Percentiles rank a stretch among this genome's conserved stretches.
phyloP scores from a whole-genome alignment of 202 grass and related monocot genomes.

The Musa balbisiana region DNA sequence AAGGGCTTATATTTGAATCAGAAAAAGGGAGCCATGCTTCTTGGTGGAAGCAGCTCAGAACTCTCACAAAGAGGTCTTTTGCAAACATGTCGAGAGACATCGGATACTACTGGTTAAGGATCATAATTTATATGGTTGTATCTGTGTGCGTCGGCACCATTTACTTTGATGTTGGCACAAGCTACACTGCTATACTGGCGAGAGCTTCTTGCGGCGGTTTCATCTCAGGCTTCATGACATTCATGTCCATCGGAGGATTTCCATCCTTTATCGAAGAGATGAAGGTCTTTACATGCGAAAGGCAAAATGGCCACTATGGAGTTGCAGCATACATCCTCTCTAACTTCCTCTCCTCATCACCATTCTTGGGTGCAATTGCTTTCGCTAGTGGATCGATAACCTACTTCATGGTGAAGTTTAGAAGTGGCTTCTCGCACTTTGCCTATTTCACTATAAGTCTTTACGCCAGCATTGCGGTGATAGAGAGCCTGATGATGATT shows the following conservation, averaged over 20 bases:
- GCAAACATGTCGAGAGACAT: slow-evolving; percentile 13
- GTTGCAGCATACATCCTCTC: slow-evolving; percentile 79
- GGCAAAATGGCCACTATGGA: slow-evolving; percentile 88
- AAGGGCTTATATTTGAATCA: slow-evolving; percentile 51
- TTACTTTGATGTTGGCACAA: slow-evolving; percentile 72
- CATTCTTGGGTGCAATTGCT: slow-evolving; percentile 60
- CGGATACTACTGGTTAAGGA: slow-evolving; percentile 12
- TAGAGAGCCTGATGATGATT: slow-evolving; percentile 99
- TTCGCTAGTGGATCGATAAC: slow-evolving; percentile 61
- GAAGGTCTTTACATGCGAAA: slow-evolving; percentile 81
- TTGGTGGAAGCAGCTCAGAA: slow-evolving; percentile 78
- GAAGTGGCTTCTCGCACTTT: slow-evolving; percentile 41
- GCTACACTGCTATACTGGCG: slow-evolving; percentile 75
- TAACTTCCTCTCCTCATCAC: slow-evolving; percentile 91
- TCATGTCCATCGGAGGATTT: slow-evolving; percentile 99
- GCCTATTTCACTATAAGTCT: slow-evolving; percentile 68
- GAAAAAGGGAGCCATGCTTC: slow-evolving; percentile 73
- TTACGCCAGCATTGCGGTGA: slow-evolving; percentile 67
- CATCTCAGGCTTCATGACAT: slow-evolving; percentile 90
- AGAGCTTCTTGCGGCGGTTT: slow-evolving; percentile 79
- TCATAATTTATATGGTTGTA: slow-evolving; percentile 30
- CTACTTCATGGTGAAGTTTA: slow-evolving; percentile 86
- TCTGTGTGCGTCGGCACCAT: slow-evolving; percentile 73
- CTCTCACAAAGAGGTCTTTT: slow-evolving; percentile 38
- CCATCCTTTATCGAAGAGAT: slow-evolving; percentile 98